Base-by-base conservation (phyloP, 23 red algal genomes). In the Cyanidiococcus yangmingshanensis region DNA sequence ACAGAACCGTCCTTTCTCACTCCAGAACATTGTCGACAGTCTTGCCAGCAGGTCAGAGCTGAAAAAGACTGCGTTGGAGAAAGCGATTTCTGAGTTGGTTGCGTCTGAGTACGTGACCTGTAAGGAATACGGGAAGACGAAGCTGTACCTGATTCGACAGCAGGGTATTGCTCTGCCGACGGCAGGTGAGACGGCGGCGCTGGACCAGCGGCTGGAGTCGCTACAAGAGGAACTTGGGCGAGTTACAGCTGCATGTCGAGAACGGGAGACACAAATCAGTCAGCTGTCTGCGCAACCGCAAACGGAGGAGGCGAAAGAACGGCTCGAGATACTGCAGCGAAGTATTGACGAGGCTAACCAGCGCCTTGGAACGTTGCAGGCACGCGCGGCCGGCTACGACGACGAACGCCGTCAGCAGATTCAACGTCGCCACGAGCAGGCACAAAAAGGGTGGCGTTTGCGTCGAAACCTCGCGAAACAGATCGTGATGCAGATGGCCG, bases 51-150 rank as follows among this genome's bases (percentile, higher is more conserved):
- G 80, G 40, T 37, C 63, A 0, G 85, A 85, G 17, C 30, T 98
- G 33, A 98, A 98, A 39, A 98, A 98, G 77, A 83, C 87, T 1
- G 84, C 85, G 2, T 79, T 83, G 1, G 94, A 98, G 24, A 74
- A 84, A 18, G 84, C 89, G 40, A 84, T 91, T 1, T 77, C 88
- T 27, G 85, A 80, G 51, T 80, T 98, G 50, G 88, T 98, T 27
- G 80, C 82, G 37, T 81, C 80, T 31, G 84, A 75, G 67, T 39
- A 67, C 25, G 88, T 98, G 1, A 89, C 38, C n/a, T 79, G 87
- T 37, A 98, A 98, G 50, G 94, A 98, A 79, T 98, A 92, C 54
- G 94, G 94, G 17, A 98, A 98, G 82, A 84, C 94, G 38, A 98
- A 98, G 54, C 84, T 98, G 68, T 98, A 88, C 68, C 58, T 98